These are phyloP conservation scores for Actinomortierella ambigua DNA, from an alignment of 371 early-diverging fungal genomes.

Conservation along the genomic window DNA sequence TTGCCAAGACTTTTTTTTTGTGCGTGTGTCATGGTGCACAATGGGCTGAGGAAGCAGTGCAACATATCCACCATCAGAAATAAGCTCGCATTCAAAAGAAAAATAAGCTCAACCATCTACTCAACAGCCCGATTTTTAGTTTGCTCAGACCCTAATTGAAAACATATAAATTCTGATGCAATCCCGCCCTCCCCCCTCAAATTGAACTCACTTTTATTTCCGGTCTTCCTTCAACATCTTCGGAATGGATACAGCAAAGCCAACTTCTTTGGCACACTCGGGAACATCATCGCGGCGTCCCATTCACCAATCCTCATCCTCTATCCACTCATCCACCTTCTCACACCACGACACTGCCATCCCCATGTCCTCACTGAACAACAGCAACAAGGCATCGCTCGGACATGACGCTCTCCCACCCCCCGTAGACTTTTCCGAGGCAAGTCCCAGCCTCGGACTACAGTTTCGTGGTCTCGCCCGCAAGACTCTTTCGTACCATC, in stretches of 20 bases:
- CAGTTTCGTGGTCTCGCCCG: slow-evolving; percentile 43
- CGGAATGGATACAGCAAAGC: neutral
- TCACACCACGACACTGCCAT: neutral
- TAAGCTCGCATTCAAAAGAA: too few relatives aligned
- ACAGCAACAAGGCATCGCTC: neutral
- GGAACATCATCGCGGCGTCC: neutral
- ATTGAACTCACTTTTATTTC: too few relatives aligned
- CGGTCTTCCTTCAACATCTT: too few relatives aligned
- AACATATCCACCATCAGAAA: too few relatives aligned
- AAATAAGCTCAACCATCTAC: too few relatives aligned
- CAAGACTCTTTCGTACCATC: slow-evolving; percentile 64
- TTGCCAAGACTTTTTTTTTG: too few relatives aligned
- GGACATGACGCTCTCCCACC: slow-evolving; percentile 35
- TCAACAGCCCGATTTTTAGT: too few relatives aligned
- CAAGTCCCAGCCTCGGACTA: slow-evolving; percentile 15
- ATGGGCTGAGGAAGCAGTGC: too few relatives aligned
- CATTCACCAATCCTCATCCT: neutral
- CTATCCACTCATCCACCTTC: neutral
- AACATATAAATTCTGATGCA: too few relatives aligned
- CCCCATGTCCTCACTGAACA: neutral
- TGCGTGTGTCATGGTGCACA: too few relatives aligned
- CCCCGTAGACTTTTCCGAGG: slow-evolving; percentile 25
- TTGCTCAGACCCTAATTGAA: too few relatives aligned
- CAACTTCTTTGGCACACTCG: neutral
- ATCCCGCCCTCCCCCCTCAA: too few relatives aligned